Conservation (phyloP, 2,329 filamentous ascomycete species). For the Fusarium sp. region DNA sequence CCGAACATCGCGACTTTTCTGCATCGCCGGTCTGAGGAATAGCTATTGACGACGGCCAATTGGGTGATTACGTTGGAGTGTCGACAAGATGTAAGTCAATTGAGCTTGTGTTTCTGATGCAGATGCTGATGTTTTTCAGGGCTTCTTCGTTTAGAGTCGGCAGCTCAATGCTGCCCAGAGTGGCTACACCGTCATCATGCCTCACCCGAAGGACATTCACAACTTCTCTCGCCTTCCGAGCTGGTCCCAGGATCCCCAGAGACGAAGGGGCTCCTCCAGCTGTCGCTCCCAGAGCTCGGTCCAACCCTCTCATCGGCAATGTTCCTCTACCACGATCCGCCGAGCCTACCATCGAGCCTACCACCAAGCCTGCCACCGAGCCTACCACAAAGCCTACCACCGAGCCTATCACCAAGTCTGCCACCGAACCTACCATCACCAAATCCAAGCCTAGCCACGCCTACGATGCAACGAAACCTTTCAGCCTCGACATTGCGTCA, state of each 20-base stretch:
- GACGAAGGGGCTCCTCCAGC: conserved; percentile 14
- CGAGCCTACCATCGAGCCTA: not conserved
- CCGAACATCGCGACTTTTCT: conserved; percentile 50
- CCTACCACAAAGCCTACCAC: conserved; percentile 9
- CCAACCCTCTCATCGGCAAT: conserved; percentile 11
- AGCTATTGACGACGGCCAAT: conserved; percentile 43
- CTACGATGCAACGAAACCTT: conserved; percentile 48
- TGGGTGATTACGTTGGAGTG: conserved; percentile 29
- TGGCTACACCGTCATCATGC: conserved; percentile 41
- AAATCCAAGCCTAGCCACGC: conserved; percentile 20
- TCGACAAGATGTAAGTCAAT: conserved; percentile 42
- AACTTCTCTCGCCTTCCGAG: conserved; percentile 50
- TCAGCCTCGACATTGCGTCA: conserved; percentile 53
- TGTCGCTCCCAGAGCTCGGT: conserved; percentile 17
- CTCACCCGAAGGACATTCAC: conserved; percentile 50
- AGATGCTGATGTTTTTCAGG: conserved; percentile 42
- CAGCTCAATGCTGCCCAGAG: conserved; percentile 52
- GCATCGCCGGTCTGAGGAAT: conserved; percentile 18
- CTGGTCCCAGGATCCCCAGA: conserved; percentile 30
- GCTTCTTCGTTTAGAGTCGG: conserved; percentile 46
- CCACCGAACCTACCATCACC: too few relatives aligned
- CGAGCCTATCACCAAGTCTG: not conserved
- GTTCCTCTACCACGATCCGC: conserved; percentile 30
- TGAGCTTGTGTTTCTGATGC: rapidly evolving
- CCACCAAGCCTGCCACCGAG: conserved; percentile 10